Base-by-base conservation (phyloP, 2,329 filamentous ascomycete genomes). In the Microascus cirrosus region DNA sequence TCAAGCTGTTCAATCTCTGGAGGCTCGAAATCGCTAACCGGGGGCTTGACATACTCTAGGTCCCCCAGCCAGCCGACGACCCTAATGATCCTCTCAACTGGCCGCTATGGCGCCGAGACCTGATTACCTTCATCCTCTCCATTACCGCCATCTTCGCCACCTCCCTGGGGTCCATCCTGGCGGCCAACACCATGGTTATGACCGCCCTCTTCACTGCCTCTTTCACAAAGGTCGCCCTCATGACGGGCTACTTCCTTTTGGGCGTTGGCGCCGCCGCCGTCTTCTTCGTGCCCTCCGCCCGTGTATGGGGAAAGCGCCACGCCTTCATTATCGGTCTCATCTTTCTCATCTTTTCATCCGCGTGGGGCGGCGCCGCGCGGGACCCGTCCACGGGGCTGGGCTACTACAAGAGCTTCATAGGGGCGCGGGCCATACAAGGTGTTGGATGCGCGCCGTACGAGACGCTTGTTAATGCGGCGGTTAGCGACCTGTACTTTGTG, bases 221-320 rank as follows among this genome's bases (percentile, higher is more conserved):
- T 54, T 89, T 96, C 65, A 88, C 86, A n/a, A 76, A 85, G 51
- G 83, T 92, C 59, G 91, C 91, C 2, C 76, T 94, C 13, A 74
- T 96, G 48, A 96, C 92, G 0, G 92, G 91, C 57, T 95, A 92
- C 70, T 92, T 90, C 69, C 79, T 96, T 22, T 81, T 92, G 32
- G 93, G 90, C 22, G 88, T 90, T 2, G 91, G 90, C 12, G 75
- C 90, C 15, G 87, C 87, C 1, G 91, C 89, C 55, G 83, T 94
- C 69, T 78, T 96, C 62, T 92, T 92, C 71, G 91, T 96, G 2
- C 89, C 93, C 0, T 89, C 87, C 1, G 90, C 89, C 22, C 83
- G 92, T 59, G 86, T 96, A 62, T 96, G 90, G 89, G 93, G 93
- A 45, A 96, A 96, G 72, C 81, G 92, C 48, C 93, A 96, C 74